Conservation (phyloP, 2,329 filamentous ascomycete species). For the Fusarium chaquense region DNA sequence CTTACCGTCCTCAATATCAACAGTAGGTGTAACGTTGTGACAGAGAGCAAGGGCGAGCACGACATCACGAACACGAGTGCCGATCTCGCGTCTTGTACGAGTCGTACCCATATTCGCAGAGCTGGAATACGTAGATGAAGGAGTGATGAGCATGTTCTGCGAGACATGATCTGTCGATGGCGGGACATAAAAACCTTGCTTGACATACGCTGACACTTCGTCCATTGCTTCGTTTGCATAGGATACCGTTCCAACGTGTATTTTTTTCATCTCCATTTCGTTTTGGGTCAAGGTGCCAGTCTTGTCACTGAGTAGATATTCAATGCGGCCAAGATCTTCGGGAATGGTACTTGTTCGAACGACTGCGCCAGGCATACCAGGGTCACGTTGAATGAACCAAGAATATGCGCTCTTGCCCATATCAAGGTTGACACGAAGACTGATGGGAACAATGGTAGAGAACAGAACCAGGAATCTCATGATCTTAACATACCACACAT, state of each 20-base stretch:
- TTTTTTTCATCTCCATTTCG: conserved; percentile 99
- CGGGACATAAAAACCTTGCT: conserved; percentile 79
- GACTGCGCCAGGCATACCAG: conserved; percentile 89
- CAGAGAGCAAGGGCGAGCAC: conserved; percentile 92
- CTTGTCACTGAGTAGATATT: conserved; percentile 96
- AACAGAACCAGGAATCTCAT: conserved; percentile 98
- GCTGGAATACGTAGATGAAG: conserved; percentile 77
- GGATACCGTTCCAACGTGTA: conserved; percentile 96
- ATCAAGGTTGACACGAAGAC: conserved; percentile 93
- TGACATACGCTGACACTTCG: conserved; percentile 88
- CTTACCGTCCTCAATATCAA: conserved; percentile 82
- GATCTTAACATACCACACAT: conserved; percentile 93
- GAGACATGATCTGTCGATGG: conserved; percentile 59
- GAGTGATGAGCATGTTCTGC: conserved; percentile 74
- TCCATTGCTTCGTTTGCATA: conserved; percentile 99
- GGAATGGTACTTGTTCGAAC: conserved; percentile 98
- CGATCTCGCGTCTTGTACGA: conserved; percentile 91
- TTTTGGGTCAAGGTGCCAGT: conserved; percentile 98
- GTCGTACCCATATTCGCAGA: conserved; percentile 74
- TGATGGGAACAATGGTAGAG: conserved; percentile 99
- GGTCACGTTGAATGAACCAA: conserved; percentile 91
- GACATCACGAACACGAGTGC: conserved; percentile 90
- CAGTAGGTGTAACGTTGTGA: conserved; percentile 91
- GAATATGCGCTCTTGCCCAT: conserved; percentile 98
- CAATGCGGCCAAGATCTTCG: conserved; percentile 93